A percentile compares a stretch with the other conserved stretches of the same genome.
Conservation (phyloP, 495 filamentous ascomycete species). For the Penicillium lividum region DNA sequence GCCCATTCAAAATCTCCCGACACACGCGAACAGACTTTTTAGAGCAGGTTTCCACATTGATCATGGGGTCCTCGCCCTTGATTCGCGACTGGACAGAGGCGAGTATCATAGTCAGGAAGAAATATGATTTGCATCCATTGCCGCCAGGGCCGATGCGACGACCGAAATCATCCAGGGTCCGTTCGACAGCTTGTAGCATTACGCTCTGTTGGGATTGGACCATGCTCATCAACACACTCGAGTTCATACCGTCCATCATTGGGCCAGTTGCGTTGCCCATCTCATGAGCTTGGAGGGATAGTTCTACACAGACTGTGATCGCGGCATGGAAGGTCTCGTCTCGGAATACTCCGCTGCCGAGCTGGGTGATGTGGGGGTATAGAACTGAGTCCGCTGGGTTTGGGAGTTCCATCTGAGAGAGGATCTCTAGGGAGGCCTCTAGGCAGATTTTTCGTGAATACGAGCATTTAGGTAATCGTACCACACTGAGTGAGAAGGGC, state of each 20-base stretch:
- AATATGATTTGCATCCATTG: conserved; percentile 38
- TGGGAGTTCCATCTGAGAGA: conserved; percentile 44
- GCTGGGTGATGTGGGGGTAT: conserved; percentile 35
- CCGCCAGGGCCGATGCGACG: conserved; percentile 30
- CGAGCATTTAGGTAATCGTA: conserved; percentile 50
- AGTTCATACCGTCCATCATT: conserved; percentile 21
- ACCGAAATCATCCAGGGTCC: conserved; percentile 34
- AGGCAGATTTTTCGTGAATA: conserved; percentile 58
- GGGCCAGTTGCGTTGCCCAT: conserved; percentile 17
- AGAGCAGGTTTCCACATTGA: conserved; percentile 30
- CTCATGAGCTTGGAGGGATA: conserved; percentile 38
- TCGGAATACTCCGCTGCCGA: conserved; percentile 40
- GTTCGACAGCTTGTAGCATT: conserved; percentile 39
- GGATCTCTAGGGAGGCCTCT: conserved; percentile 51
- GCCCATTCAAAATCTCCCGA: conserved; percentile 28
- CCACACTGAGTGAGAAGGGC: conserved; percentile 52
- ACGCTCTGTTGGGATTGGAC: conserved; percentile 40
- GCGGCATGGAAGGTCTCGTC: conserved; percentile 44
- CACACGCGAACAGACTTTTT: conserved; percentile 27
- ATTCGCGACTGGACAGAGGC: conserved; percentile 39
- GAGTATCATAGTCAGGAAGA: conserved; percentile 36
- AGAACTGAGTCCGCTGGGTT: conserved; percentile 18
- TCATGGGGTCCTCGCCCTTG: conserved; percentile 37
- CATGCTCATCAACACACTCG: conserved; percentile 37
- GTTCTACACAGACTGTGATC: conserved; percentile 39